Evolutionary conservation across 805 yeast genomes (phyloP).

Genomic region (Starmera dryadoides): DNA sequence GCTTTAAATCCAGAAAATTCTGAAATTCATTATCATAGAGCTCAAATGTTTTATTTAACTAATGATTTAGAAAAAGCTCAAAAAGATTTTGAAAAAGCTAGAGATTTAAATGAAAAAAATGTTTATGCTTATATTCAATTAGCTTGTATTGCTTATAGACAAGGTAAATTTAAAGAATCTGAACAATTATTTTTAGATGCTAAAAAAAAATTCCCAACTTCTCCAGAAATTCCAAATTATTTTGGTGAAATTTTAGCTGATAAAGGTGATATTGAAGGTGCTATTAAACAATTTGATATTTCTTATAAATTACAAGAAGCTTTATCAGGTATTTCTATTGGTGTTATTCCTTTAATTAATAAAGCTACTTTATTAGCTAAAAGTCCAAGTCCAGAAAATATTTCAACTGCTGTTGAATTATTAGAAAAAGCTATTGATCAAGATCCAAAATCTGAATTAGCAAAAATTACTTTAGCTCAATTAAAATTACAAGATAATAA

Average conservation of each 20-base stretch:
- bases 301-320: slow-evolving; percentile 78
- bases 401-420: slow-evolving; percentile 53
- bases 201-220: slow-evolving; percentile 68
- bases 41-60: slow-evolving; percentile 82
- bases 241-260: slow-evolving; percentile 92
- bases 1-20: slow-evolving; percentile 62
- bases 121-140: slow-evolving; percentile 85
- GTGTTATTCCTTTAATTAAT: slow-evolving; percentile 85
- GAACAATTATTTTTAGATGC: slow-evolving; percentile 64
- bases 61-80: slow-evolving; percentile 70
- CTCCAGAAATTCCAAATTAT: slow-evolving; percentile 90
- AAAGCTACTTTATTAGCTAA: slow-evolving; percentile 71
- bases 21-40: slow-evolving; percentile 89
- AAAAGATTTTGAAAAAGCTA: slow-evolving; percentile 67
- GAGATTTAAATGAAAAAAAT: slow-evolving; percentile 65
- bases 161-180: slow-evolving; percentile 50
- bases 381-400: slow-evolving; percentile 34
- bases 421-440: slow-evolving; percentile 69
- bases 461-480: slow-evolving; percentile 88
- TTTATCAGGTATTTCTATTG: slow-evolving; percentile 63
- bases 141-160: slow-evolving; percentile 86
- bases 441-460: slow-evolving; percentile 87
- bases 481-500: slow-evolving; percentile 77
- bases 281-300: slow-evolving; percentile 76
- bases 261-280: slow-evolving; percentile 61